phyloP scores from a whole-genome alignment of 805 yeast species.

The Lachancea nothofagi region DNA sequence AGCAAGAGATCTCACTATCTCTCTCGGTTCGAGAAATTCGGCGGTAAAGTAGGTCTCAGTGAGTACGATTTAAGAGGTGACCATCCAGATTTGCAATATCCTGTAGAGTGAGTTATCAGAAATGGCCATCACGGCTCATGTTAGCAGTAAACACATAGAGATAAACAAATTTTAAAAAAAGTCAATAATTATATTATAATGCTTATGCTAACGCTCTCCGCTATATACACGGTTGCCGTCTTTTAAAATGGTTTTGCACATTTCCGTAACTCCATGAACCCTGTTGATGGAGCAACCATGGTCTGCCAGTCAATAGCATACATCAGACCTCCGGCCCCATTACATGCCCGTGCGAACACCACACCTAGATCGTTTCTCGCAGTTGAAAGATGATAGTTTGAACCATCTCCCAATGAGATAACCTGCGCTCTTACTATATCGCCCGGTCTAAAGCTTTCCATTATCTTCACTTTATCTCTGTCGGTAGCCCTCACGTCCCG shows the following conservation, averaged over 20 bases:
- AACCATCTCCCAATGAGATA: constrained; percentile 86
- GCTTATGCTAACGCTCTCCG: constrained; percentile 10
- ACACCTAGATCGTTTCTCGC: constrained; percentile 92
- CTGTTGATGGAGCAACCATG: constrained; percentile 76
- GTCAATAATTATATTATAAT: constrained; percentile 4
- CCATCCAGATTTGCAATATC: constrained; percentile 26
- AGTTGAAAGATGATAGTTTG: constrained; percentile 82
- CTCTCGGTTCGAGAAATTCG: constrained; percentile 65
- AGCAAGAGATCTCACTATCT: constrained; percentile 58
- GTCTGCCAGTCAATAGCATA: constrained; percentile 94
- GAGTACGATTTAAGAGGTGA: constrained; percentile 70
- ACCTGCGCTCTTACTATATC: constrained; percentile 84
- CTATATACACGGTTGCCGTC: not conserved
- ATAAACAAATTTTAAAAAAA: no score
- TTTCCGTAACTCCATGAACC: constrained; percentile 71
- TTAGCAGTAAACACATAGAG: no score
- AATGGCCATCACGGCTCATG: no score
- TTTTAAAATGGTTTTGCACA: constrained; percentile 79
- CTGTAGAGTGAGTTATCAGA: no score
- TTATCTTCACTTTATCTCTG: constrained; percentile 75
- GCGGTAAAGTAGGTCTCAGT: constrained; percentile 68
- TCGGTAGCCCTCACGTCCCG: constrained; percentile 91
- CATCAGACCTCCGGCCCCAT: constrained; percentile 70
- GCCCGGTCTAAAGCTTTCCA: constrained; percentile 81
- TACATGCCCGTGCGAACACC: constrained; percentile 67